phyloP scores from a whole-genome alignment of 2,329 filamentous ascomycete species.

The Diplodia intermedia region DNA sequence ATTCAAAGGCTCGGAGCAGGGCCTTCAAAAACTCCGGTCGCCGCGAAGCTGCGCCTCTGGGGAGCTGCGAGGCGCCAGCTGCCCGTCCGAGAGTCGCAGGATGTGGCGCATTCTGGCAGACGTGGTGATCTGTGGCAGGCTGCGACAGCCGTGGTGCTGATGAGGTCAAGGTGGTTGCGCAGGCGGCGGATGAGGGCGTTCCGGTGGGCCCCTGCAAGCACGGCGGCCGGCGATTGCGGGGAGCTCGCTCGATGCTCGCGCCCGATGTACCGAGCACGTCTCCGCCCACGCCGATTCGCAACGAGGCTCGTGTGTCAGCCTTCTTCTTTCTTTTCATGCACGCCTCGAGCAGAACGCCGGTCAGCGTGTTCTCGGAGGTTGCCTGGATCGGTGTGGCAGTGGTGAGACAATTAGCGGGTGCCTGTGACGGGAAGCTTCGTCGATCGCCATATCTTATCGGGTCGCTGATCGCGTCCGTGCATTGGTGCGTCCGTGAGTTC shows the following conservation, averaged over 20 bases:
- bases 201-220: conserved; percentile 8
- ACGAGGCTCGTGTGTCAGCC: background rate
- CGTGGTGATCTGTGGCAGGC: background rate
- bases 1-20: background rate
- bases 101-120: background rate
- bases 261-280: conserved; percentile 20
- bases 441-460: conserved; percentile 29
- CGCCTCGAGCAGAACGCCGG: background rate
- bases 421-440: conserved; percentile 10
- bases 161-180: too few relatives aligned
- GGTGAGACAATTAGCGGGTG: conserved; percentile 3
- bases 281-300: conserved; percentile 3
- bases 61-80: background rate
- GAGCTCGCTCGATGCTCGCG: conserved; percentile 23
- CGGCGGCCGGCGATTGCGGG: conserved; percentile 7
- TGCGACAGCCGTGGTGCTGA: conserved; percentile 9
- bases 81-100: background rate
- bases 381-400: conserved; percentile 1
- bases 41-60: background rate
- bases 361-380: background rate
- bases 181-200: conserved; percentile 3
- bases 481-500: background rate
- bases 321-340: background rate
- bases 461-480: background rate
- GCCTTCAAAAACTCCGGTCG: conserved; percentile 8